Evolutionary conservation across 208 protist species (phyloP).

Genomic region (Phytomonas sp.): DNA sequence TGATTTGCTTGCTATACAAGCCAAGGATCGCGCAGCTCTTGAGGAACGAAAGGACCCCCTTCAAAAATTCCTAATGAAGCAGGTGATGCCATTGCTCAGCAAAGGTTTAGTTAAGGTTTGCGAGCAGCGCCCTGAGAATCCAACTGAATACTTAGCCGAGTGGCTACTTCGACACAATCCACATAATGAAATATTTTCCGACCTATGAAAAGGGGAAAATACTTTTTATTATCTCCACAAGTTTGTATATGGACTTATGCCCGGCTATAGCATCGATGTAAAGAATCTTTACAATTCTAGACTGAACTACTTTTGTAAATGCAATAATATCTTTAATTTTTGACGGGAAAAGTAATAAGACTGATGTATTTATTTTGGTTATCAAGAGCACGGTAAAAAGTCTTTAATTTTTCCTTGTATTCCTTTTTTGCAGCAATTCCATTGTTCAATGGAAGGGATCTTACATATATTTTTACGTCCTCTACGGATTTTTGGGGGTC

Average conservation of each 20-base stretch:
- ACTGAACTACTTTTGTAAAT: neutral
- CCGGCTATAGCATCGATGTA: neutral
- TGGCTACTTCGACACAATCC: constrained; percentile 90
- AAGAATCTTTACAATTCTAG: neutral
- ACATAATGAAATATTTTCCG: constrained; percentile 71
- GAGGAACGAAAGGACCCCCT: constrained; percentile 82
- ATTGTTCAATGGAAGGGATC: neutral
- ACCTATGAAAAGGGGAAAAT: constrained; percentile 26
- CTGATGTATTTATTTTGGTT: neutral
- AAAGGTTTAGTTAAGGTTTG: constrained; percentile 91
- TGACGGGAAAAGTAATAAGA: neutral
- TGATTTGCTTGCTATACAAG: constrained; percentile 26
- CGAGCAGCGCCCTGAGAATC: constrained; percentile 85
- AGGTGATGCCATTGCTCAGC: constrained; percentile 90
- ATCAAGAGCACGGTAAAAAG: neutral
- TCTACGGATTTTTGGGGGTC: neutral
- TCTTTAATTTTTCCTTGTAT: neutral
- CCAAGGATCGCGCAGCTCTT: constrained; percentile 70
- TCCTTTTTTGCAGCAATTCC: neutral
- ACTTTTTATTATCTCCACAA: neutral
- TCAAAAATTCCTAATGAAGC: constrained; percentile 80
- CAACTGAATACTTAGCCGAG: constrained; percentile 91
- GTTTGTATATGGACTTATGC: neutral
- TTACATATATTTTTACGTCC: neutral
- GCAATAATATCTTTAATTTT: neutral